Evolutionary conservation across 139 green algal species (phyloP).

Genomic region (Micractinium sp.): DNA sequence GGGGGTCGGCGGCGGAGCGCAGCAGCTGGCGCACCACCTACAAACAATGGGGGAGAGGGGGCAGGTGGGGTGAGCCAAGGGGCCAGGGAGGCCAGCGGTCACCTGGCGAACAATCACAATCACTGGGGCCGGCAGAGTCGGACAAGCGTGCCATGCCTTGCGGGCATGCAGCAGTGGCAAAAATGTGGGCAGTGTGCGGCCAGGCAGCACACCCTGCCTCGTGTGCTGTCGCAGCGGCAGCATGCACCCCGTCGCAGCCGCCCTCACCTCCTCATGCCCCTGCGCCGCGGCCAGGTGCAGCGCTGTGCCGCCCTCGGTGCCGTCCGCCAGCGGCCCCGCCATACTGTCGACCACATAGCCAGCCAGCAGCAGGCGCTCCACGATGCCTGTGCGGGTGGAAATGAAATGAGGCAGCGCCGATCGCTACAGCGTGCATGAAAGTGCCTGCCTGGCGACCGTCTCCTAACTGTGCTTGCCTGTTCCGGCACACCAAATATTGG

Average conservation of each 20-base stretch:
- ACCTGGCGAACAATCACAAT: background rate
- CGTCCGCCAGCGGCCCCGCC: constrained; percentile 4
- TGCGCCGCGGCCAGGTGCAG: constrained; percentile 59
- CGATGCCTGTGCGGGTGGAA: background rate
- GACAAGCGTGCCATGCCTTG: no score
- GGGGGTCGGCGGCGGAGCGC: constrained; percentile 22
- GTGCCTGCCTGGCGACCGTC: no score
- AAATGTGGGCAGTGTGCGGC: no score
- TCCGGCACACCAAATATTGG: no score
- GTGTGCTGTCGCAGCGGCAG: no score
- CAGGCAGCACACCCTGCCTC: no score
- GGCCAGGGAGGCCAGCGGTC: no score
- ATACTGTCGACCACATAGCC: constrained; percentile 52
- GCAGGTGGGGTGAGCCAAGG: no score
- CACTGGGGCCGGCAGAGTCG: no score
- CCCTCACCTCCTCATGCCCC: constrained; percentile 42
- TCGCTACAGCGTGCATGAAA: background rate
- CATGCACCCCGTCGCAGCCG: background rate
- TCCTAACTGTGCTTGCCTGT: no score
- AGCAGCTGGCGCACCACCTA: constrained; percentile 47
- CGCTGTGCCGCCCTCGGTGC: constrained; percentile 44
- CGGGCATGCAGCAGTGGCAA: no score
- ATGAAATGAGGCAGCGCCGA: background rate
- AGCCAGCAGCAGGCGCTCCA: constrained; percentile 57
- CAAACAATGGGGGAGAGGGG: background rate